phyloP scores from a whole-genome alignment of 106 monocot genomes.

The Acanthochlamys bracteata region DNA sequence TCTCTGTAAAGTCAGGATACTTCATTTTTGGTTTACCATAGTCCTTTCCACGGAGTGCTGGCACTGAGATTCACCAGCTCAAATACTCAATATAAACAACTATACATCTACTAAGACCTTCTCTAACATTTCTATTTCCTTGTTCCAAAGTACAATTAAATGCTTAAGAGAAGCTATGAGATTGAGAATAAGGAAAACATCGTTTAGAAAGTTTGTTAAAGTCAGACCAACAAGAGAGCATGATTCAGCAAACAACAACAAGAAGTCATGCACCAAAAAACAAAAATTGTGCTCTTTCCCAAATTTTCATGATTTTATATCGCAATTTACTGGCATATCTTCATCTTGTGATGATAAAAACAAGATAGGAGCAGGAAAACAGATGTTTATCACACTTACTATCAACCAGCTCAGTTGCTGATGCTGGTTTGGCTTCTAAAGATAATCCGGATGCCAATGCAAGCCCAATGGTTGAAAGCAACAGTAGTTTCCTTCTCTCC shows the following conservation, averaged over 20 bases:
- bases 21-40: slow-evolving; percentile 98
- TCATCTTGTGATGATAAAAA: neutral
- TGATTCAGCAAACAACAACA: neutral
- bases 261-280: neutral
- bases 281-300: no score
- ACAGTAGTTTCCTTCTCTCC: slow-evolving; percentile 42
- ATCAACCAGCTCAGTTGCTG: slow-evolving; percentile 51
- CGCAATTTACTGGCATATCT: no score
- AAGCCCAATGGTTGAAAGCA: slow-evolving; percentile 25
- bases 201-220: no score
- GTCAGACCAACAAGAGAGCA: no score
- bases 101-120: neutral
- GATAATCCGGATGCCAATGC: slow-evolving; percentile 13
- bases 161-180: no score
- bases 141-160: no score
- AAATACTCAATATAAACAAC: neutral
- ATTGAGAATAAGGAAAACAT: no score
- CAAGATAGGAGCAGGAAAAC: neutral
- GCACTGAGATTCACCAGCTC: slow-evolving; percentile 44
- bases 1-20: slow-evolving; percentile 88
- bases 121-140: neutral
- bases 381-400: slow-evolving; percentile 24
- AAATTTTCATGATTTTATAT: no score
- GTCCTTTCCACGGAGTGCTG: slow-evolving; percentile 93
- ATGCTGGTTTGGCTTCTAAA: slow-evolving; percentile 16